A percentile compares a stretch with the other conserved stretches of the same genome.
These are phyloP conservation scores for Rhododendron ferrugineum DNA, from an alignment of 148 eudicot genomes.

Conservation along the genomic window DNA sequence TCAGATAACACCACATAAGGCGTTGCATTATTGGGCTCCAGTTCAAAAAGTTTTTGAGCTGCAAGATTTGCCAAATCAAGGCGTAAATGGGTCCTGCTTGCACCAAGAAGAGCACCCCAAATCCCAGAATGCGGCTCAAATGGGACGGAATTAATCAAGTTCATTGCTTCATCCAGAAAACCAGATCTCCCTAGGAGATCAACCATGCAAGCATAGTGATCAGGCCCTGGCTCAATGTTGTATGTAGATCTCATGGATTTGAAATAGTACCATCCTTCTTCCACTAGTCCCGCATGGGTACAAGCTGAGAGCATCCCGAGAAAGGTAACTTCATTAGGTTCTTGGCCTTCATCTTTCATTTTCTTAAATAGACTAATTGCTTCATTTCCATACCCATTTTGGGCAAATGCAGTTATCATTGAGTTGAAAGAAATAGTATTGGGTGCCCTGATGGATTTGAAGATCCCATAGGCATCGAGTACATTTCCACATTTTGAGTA, in stretches of 20 bases:
- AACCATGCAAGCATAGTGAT: slow-evolving; percentile 69
- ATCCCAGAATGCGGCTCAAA: slow-evolving; percentile 49
- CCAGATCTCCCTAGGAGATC: slow-evolving; percentile 66
- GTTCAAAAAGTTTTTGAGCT: slow-evolving; percentile 31
- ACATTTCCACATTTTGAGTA: slow-evolving; percentile 60
- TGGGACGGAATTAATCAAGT: slow-evolving; percentile 46
- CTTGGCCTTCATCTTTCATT: slow-evolving; percentile 22
- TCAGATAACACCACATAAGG: slow-evolving; percentile 56
- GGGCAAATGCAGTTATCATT: slow-evolving; percentile 50
- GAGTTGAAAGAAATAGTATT: slow-evolving; percentile 55
- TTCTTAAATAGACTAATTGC: slow-evolving; percentile 32
- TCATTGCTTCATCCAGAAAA: slow-evolving; percentile 47
- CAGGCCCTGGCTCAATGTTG: slow-evolving; percentile 43
- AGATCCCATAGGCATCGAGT: slow-evolving; percentile 36
- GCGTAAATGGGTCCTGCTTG: slow-evolving; percentile 44
- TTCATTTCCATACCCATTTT: slow-evolving; percentile 47
- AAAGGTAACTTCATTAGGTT: slow-evolving; percentile 49
- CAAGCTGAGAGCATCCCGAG: slow-evolving; percentile 63
- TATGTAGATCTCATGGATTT: slow-evolving; percentile 36
- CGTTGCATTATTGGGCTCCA: slow-evolving; percentile 53
- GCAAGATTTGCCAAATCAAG: slow-evolving; percentile 60
- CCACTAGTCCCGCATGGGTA: slow-evolving; percentile 47
- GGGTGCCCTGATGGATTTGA: slow-evolving; percentile 34
- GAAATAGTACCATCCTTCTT: slow-evolving; percentile 42
- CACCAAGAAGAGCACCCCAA: slow-evolving; percentile 73